phyloP scores from a whole-genome alignment of 345 rosid genomes.

The Citrus sinensis region DVS_A1.0 CM039161.1:10940001-10940500 shows the following conservation, averaged over 20 bases:
- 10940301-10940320: constrained; percentile 77
- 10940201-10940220: constrained; percentile 43
- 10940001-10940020: constrained; percentile 32
- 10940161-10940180: background rate
- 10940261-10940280: constrained; percentile 70
- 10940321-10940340: constrained; percentile 24
- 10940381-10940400: constrained; percentile 72
- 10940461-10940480: background rate
- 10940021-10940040: constrained; percentile 71
- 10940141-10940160: constrained; percentile 16
- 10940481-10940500: background rate
- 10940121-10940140: background rate
- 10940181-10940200: constrained; percentile 10
- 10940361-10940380: constrained; percentile 75
- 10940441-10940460: constrained; percentile 3
- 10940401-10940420: constrained; percentile 81
- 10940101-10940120: background rate
- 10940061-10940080: constrained; percentile 22
- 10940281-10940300: constrained; percentile 78
- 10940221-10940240: constrained; percentile 78
- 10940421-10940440: constrained; percentile 44
- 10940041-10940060: constrained; percentile 7
- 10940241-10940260: constrained; percentile 84
- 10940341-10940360: constrained; percentile 80
- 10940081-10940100: constrained; percentile 3